Evolutionary conservation across 139 green algal species (phyloP).

Genomic region (Edaphochlamys debaryana): DNA sequence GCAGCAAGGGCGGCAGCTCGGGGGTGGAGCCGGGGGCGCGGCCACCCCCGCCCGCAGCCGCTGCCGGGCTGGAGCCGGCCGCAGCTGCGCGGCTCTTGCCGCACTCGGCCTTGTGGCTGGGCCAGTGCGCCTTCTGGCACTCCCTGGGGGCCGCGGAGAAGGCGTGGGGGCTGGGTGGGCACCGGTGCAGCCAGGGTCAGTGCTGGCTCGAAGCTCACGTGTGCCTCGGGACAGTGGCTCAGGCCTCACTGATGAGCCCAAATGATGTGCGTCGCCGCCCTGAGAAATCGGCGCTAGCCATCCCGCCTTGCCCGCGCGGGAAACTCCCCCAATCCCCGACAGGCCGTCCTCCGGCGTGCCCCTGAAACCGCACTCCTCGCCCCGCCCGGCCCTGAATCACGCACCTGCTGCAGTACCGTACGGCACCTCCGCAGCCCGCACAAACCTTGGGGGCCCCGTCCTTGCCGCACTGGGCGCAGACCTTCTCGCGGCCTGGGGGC

Average conservation of each 20-base stretch:
- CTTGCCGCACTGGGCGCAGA: constrained; percentile 19
- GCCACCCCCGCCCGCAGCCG: not conserved
- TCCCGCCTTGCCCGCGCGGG: no score
- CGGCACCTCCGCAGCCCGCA: not conserved
- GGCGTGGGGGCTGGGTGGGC: not conserved
- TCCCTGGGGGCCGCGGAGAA: not conserved
- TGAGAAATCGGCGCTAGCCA: no score
- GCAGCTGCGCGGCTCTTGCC: not conserved
- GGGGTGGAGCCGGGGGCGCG: not conserved
- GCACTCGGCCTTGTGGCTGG: constrained; percentile 15
- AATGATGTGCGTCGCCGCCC: no score
- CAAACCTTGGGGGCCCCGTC: not conserved
- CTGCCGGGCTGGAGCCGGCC: not conserved
- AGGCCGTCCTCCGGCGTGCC: no score
- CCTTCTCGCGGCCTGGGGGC: not conserved
- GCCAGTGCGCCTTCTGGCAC: constrained; percentile 30
- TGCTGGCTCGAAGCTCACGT: no score
- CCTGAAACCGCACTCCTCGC: no score
- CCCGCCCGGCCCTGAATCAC: not conserved
- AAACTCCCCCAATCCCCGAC: no score
- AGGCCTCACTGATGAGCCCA: no score
- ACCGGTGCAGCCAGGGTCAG: no score
- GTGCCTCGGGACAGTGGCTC: no score
- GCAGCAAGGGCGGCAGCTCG: not conserved
- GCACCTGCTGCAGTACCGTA: constrained; percentile 20